A percentile compares a stretch with the other conserved stretches of the same genome.
These are phyloP conservation scores for Emergomyces orientalis DNA, from an alignment of 2,329 filamentous ascomycete species.

Conservation along the genomic window DNA sequence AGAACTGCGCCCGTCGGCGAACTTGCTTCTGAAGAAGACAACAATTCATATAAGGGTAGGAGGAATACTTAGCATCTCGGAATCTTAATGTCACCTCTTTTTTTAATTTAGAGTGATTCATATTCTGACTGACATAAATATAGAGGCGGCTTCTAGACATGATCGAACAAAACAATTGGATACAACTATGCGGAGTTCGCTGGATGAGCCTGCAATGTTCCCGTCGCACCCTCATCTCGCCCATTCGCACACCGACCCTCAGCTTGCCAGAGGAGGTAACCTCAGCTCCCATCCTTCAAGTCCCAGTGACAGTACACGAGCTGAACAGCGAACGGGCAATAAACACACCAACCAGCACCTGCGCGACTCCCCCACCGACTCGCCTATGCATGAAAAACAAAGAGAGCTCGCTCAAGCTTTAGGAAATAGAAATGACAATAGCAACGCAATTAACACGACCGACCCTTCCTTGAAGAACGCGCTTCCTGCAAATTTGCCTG, in stretches of 20 bases:
- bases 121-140: neutral
- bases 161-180: constrained; percentile 3
- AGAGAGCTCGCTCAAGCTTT: neutral
- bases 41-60: neutral
- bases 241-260: constrained; percentile 3
- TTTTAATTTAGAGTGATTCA: neutral
- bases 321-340: neutral
- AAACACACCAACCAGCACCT: neutral
- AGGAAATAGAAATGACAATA: neutral
- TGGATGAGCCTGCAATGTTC: constrained; percentile 2
- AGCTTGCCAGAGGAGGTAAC: neutral
- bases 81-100: neutral
- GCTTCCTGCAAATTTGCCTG: neutral
- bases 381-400: neutral
- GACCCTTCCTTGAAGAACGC: neutral
- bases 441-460: neutral
- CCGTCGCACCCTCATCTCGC: constrained; percentile 4
- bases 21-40: neutral
- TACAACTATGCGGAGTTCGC: neutral
- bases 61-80: neutral
- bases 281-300: constrained; percentile 4
- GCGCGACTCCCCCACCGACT: constrained; percentile 1
- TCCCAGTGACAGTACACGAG: neutral
- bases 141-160: neutral
- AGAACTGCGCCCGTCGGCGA: neutral